Conservation (phyloP, 140 eudicot genomes). For the Bidens hawaiensis region DNA sequence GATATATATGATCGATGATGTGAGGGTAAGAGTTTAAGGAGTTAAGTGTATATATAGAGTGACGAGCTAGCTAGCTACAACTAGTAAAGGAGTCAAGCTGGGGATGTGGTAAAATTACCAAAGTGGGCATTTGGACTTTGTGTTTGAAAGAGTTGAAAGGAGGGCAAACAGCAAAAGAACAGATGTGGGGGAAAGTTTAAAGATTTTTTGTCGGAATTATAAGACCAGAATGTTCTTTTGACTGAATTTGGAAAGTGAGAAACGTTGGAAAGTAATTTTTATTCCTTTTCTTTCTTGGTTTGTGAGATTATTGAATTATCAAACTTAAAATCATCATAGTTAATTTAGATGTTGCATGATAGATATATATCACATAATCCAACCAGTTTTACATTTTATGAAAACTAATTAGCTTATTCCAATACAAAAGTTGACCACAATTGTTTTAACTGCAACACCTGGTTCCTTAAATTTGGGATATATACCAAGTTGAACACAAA, state of each 20-base stretch:
- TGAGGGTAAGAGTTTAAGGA: constrained; percentile 33
- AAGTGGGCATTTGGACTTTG: constrained; percentile 46
- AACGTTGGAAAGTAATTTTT: constrained; percentile 37
- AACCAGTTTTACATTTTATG: no score
- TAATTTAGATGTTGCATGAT: constrained; percentile 19
- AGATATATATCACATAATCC: no score
- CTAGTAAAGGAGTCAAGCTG: constrained; percentile 21
- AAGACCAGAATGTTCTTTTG: constrained; percentile 68
- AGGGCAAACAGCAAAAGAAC: constrained; percentile 36
- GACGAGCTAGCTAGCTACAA: no score
- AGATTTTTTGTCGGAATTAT: constrained; percentile 61
- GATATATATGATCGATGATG: constrained; percentile 33
- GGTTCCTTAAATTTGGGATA: no score
- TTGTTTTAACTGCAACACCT: no score
- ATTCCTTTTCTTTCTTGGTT: background rate
- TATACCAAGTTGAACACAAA: no score
- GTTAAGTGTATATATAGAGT: constrained; percentile 45
- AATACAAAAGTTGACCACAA: no score
- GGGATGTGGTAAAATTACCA: constrained; percentile 28
- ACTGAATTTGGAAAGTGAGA: constrained; percentile 53
- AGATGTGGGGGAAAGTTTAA: constrained; percentile 54
- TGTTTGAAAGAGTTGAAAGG: constrained; percentile 51
- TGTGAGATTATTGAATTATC: constrained; percentile 14
- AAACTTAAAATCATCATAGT: constrained; percentile 15
- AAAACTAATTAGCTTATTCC: no score